Percentiles rank a stretch among this genome's conserved stretches.
phyloP scores from a whole-genome alignment of 495 filamentous ascomycete species.

The Hypoxylon perforatum region DNA sequence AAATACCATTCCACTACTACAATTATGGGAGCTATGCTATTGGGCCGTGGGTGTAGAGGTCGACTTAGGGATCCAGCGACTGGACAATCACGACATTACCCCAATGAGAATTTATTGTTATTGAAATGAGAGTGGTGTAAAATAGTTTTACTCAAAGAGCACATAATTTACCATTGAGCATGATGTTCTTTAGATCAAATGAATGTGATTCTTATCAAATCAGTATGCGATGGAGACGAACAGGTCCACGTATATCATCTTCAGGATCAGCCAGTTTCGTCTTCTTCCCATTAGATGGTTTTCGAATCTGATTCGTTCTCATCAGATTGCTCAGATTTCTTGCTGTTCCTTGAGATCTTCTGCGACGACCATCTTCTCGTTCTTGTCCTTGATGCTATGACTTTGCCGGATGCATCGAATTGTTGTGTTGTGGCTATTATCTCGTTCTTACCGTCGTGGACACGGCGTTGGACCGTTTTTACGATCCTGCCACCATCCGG shows the following conservation, averaged over 20 bases:
- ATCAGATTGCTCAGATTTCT: neutral
- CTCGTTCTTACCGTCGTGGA: slow-evolving; percentile 6
- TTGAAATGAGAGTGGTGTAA: neutral
- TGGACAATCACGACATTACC: too few relatives aligned
- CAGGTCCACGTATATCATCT: slow-evolving; percentile 18
- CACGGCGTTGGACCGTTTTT: slow-evolving; percentile 19
- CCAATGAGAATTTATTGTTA: slow-evolving; percentile 1
- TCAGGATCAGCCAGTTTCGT: slow-evolving; percentile 49
- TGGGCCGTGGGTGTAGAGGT: neutral
- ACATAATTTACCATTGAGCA: neutral
- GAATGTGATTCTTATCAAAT: neutral
- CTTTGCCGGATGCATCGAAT: slow-evolving; percentile 34
- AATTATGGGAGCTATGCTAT: neutral
- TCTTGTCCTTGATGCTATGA: slow-evolving; percentile 13
- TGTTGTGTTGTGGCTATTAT: slow-evolving; percentile 19
- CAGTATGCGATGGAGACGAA: too few relatives aligned
- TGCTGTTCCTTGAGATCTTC: neutral
- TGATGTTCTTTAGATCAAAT: neutral
- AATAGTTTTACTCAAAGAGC: neutral
- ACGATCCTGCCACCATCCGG: slow-evolving; percentile 38
- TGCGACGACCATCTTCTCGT: slow-evolving; percentile 20
- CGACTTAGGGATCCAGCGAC: too few relatives aligned
- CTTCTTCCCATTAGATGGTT: slow-evolving; percentile 20
- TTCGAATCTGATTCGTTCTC: slow-evolving; percentile 5
- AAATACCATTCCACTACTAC: neutral